Conservation (phyloP, 257 asterid genomes). For the Gynochthodes officinalis region DNA sequence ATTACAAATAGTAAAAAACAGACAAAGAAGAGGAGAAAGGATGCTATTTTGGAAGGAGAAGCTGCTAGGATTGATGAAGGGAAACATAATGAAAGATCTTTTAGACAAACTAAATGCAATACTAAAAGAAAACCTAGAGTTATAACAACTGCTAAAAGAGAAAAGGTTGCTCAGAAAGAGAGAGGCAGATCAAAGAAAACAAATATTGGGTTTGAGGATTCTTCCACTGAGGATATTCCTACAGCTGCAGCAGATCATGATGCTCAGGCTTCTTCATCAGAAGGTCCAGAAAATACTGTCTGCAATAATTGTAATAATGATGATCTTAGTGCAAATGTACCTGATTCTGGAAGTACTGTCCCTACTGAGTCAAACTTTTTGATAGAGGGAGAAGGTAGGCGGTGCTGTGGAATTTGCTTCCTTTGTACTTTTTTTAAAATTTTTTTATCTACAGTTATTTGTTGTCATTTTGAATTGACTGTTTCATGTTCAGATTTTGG, state of each 20-base stretch:
- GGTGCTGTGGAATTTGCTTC: background rate
- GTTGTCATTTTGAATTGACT: background rate
- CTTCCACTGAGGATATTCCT: constrained; percentile 18
- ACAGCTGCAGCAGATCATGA: constrained; percentile 15
- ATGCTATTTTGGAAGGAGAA: constrained; percentile 19
- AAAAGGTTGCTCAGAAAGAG: constrained; percentile 17
- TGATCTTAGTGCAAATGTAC: background rate
- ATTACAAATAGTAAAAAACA: constrained; percentile 19
- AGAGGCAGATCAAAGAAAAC: constrained; percentile 23
- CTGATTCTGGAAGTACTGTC: background rate
- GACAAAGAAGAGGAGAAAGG: constrained; percentile 21
- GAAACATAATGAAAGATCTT: constrained; percentile 15
- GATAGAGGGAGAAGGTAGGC: constrained; percentile 4
- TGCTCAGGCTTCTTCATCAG: constrained; percentile 23
- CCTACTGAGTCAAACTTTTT: background rate
- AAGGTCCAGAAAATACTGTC: constrained; percentile 21
- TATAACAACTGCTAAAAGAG: constrained; percentile 11
- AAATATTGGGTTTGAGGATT: constrained; percentile 24
- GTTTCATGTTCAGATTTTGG: background rate
- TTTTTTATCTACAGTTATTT: background rate
- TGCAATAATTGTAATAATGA: background rate
- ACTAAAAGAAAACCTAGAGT: constrained; percentile 23
- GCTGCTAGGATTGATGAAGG: constrained; percentile 7
- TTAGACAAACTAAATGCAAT: constrained; percentile 14
- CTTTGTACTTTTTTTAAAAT: background rate